Evolutionary conservation across 2,329 filamentous ascomycete species (phyloP), one percentile per base, ranked within the genome.

Genomic region (Triangularia setosa): DNA sequence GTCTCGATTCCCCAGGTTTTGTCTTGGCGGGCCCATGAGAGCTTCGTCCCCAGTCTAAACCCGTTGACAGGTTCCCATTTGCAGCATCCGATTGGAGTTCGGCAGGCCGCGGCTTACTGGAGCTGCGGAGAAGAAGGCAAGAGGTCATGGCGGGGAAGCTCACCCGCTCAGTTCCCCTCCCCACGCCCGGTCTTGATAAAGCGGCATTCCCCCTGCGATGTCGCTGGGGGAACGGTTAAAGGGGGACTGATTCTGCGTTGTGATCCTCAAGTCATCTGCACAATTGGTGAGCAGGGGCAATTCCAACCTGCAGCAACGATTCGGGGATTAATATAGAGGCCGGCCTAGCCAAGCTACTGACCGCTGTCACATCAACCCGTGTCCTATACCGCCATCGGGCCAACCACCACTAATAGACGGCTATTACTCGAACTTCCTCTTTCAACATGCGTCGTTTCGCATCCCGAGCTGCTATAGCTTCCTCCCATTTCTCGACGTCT

Each of bases 361-460:
- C 48, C 23, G 55, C 30, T 58, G 56, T 57, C 57, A 30, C 62
- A 60, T 35, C 44, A 58, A 33, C 30, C 57, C 54, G 27, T 56
- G 28, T 61, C 55, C 52, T 33, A 35, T 61, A 58, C 56, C 55
- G 48, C 14, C 57, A 25, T 27, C 6, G 35, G 21, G 30, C 59
- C 30, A 21, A 18, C 12, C 23, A 54, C 23, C n/a, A 18, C n/a
- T 21, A 52, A 14, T 2, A 52, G 21, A 24, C n/a, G 44, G 44
- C 6, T 52, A 21, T 52, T 18, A 52, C 16, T 54, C 11, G 18
- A 14, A 24, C 21, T 54, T 55, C 61, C 58, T 60, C 60, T 9
- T 23, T 33, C 72, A 76, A 67, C 64, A 83, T 83, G 81, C 80
- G 79, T 75, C 80, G 80, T 70, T 71, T 80, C 68, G 69, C 82